Conservation (phyloP, 495 filamentous ascomycete species). For the Halenospora varia region DNA sequence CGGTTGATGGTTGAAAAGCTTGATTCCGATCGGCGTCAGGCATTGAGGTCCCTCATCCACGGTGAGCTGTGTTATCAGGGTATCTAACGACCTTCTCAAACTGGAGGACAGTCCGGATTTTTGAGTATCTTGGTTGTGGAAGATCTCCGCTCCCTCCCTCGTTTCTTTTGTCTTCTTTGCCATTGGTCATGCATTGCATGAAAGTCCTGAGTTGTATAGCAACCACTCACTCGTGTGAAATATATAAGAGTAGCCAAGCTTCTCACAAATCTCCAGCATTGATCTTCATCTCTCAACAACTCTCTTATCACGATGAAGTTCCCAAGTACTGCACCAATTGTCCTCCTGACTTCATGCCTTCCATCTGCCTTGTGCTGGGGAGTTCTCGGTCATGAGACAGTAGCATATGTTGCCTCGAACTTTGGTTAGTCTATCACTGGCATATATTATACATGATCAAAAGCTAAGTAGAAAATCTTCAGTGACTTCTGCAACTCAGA, state of each 20-base stretch:
- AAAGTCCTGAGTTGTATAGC: not conserved
- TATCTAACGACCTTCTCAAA: not conserved
- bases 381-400: slow-evolving; percentile 44
- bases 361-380: slow-evolving; percentile 35
- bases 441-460: not conserved
- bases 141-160: not conserved
- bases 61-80: not conserved
- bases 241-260: not conserved
- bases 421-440: slow-evolving; percentile 3
- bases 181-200: not conserved
- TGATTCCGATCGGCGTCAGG: not conserved
- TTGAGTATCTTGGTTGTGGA: not conserved
- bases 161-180: not conserved
- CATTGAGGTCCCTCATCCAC: too few relatives aligned
- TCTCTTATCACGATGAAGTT: not conserved
- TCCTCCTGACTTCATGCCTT: not conserved
- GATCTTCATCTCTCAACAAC: not conserved
- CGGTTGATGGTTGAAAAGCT: not conserved
- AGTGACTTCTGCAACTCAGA: slow-evolving; percentile 35
- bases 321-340: not conserved
- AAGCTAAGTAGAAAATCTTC: not conserved
- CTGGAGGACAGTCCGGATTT: not conserved
- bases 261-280: not conserved
- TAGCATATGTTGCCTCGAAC: slow-evolving; percentile 32
- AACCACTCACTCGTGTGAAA: not conserved